Evolutionary conservation across 768 basidiomycete genomes (phyloP).

Genomic region (Pleurotus cornucopiae): DNA sequence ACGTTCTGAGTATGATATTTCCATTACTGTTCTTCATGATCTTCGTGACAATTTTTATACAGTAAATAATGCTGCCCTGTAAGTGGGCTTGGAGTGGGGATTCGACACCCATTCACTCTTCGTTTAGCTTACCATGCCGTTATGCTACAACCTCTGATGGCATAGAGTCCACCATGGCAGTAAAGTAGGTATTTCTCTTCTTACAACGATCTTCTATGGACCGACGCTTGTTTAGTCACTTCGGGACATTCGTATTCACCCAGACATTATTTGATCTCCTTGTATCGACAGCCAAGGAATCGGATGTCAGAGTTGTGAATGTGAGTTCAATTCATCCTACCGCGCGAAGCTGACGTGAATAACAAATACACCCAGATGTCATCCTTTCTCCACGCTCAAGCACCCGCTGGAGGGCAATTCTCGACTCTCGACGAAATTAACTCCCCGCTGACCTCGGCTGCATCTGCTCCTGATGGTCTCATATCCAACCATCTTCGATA

Average conservation of each 20-base stretch:
- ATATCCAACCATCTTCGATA: slow-evolving; percentile 14
- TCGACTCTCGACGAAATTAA: slow-evolving; percentile 18
- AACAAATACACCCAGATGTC: slow-evolving; percentile 9
- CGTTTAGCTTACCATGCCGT: slow-evolving; percentile 9
- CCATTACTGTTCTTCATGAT: not conserved
- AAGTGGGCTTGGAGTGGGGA: not conserved
- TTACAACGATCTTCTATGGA: too few species aligned
- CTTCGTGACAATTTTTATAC: not conserved
- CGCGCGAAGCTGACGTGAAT: not conserved
- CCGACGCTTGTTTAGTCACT: slow-evolving; percentile 1
- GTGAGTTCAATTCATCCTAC: not conserved
- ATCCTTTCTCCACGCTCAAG: slow-evolving; percentile 11
- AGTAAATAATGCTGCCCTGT: slow-evolving; percentile 6
- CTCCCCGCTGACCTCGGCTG: slow-evolving; percentile 9
- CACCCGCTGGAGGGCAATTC: slow-evolving; percentile 14
- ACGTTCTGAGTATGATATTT: slow-evolving; percentile 6
- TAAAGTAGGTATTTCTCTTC: slow-evolving; percentile 6
- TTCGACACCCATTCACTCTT: not conserved
- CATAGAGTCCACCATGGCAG: slow-evolving; percentile 10
- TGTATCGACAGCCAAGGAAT: slow-evolving; percentile 5
- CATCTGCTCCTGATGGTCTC: slow-evolving; percentile 4
- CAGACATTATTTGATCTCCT: slow-evolving; percentile 9
- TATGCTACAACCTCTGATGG: slow-evolving; percentile 11
- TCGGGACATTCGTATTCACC: slow-evolving; percentile 13
- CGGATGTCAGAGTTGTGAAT: slow-evolving; percentile 11